Evolutionary conservation across 345 rosid genomes (phyloP), one percentile per base, ranked within the genome.

Genomic region (Gossypium anomalum): DNA sequence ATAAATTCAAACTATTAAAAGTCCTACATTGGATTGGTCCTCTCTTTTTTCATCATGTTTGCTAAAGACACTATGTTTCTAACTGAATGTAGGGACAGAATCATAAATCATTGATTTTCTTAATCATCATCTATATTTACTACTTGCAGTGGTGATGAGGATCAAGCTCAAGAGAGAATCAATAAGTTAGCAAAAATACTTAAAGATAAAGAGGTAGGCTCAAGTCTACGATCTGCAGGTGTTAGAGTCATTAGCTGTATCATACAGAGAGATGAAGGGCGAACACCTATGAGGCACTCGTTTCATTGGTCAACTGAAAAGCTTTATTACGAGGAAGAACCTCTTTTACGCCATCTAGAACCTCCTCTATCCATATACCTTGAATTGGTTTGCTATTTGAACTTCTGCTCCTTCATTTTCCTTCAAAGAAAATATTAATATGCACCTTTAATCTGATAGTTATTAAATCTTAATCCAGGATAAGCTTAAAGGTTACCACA

Each of bases 141-240:
- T 63, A 29, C 77, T 85, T 87, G 76, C 92, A 96, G 99, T 84
- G 99, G 98, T 19, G 98, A 96, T 77, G 99, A 93, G 85, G 98
- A 96, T 86, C 99, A 96, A 87, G 99, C 99, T 77, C 99, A 92
- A 84, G 98, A 96, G 83, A 91, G 99, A 83, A 80, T 93, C 60
- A 59, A 88, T 80, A 96, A 90, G 83, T 81, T 96, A 75, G 99
- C 98, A 64, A 93, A 96, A 90, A 91, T 93, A 82, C 96, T 96
- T 41, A 96, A 87, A 85, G 98, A 86, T 78, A 84, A 86, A 83
- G 93, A 90, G 86, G 80, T 93, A 75, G 87, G 97, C 66, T 82
- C 86, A 52, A 85, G 89, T 80, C 88, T 95, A 59, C 85, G 86
- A 59, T 78, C 87, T 75, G 90, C 94, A 52, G 99, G 98, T 71